Base-by-base conservation (phyloP, 345 rosid genomes). In the Carallia pectinifolia region DNA sequence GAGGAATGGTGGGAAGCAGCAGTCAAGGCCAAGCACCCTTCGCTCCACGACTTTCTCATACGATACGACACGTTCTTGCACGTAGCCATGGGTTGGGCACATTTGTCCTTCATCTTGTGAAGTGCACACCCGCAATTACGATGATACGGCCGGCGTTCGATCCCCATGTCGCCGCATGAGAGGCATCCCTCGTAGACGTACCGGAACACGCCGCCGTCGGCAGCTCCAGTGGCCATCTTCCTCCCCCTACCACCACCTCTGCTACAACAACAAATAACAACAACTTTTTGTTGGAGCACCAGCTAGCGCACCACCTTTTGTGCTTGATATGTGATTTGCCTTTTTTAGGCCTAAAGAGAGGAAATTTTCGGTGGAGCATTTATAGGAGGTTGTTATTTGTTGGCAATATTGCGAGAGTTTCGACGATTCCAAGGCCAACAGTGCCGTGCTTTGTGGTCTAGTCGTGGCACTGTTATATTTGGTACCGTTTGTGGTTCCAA, bases 91-190 rank as follows among this genome's bases (percentile, higher is more conserved):
- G 68, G 53, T 6, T 75, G 71, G 16, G 71, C 71, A 4, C 85
- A 81, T 23, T 39, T 52, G 52, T 78, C 84, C 1, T 63, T 58
- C 0, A 78, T 73, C 53, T 70, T 82, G 53, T 87, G 91, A 30
- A 89, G 82, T 2, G 91, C 90, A 19, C 94, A 89, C 6, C 82
- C 30, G 50, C 94, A 89, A 48, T 89, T 81, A 15, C 85, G 85
- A 68, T 87, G 94, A 65, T 89, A 89, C 4, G 91, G 94, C 56
- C 96, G 86, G 9, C 90, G 79, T 33, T 83, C 90, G 6, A 84
- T 71, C 36, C 76, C 74, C 15, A 75, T 29, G 58, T 88, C 89
- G 3, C 76, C 61, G 23, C 84, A 77, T 29, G 91, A 81, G 59
- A 90, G 78, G 70, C 89, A 84, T 2, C 89, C 92, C 12, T 88